Conservation (phyloP, 1,284 basidiomycete genomes). For the Veloboletus limbatus region DNA sequence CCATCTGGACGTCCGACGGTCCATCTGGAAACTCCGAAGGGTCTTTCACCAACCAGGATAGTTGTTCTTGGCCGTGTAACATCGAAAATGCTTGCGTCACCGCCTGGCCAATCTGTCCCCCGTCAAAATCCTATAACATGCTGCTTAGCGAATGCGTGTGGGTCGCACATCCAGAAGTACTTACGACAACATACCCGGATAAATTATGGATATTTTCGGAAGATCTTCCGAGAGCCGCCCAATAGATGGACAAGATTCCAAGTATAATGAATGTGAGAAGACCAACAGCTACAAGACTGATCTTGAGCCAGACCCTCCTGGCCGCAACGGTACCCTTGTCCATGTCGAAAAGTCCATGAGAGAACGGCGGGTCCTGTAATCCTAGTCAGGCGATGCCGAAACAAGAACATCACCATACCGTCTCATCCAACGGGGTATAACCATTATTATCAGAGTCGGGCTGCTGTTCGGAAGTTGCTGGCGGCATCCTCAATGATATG, state of each 20-base stretch:
- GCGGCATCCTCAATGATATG: constrained; percentile 8
- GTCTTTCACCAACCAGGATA: constrained; percentile 41
- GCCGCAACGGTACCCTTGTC: constrained; percentile 33
- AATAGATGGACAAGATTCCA: constrained; percentile 38
- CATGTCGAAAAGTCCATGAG: constrained; percentile 35
- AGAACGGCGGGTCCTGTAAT: constrained; percentile 32
- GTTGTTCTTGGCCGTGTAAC: constrained; percentile 21
- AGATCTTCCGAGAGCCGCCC: constrained; percentile 37
- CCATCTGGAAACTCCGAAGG: constrained; percentile 44
- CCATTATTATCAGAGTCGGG: neutral
- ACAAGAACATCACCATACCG: constrained; percentile 7
- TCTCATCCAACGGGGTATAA: constrained; percentile 5
- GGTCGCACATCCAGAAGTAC: constrained; percentile 9
- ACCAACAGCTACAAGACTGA: constrained; percentile 23
- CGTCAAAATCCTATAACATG: constrained; percentile 50
- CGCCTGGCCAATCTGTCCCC: constrained; percentile 41
- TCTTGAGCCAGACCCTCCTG: constrained; percentile 33
- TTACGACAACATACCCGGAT: constrained; percentile 39
- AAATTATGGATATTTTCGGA: constrained; percentile 34
- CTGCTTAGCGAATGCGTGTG: neutral
- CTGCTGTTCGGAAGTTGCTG: neutral
- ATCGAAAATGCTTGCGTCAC: constrained; percentile 38
- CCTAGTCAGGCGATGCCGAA: constrained; percentile 22
- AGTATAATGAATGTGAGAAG: constrained; percentile 32
- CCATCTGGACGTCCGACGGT: constrained; percentile 33